Base-by-base conservation (phyloP, 2,329 filamentous ascomycete genomes). In the Bimuria novae-zelandiae region DNA sequence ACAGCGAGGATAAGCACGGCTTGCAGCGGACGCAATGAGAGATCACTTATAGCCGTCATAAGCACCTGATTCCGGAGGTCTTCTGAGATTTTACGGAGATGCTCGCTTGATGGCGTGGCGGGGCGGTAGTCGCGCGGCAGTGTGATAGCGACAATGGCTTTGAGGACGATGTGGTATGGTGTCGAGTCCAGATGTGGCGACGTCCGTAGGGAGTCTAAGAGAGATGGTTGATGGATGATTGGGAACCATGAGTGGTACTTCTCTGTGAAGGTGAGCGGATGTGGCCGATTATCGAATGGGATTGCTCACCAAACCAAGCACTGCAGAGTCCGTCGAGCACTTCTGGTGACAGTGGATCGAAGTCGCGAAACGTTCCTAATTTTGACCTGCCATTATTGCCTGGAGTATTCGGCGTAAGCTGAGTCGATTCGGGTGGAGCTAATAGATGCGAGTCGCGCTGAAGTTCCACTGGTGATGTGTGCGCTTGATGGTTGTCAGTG, bases 171-270 rank as follows among this genome's bases (percentile, higher is more conserved):
- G 39, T 52, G 58, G 10, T 65, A 57, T 4, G 57, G 52, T 7
- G 65, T 67, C 70, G 70, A 57, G 4, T 39, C 21, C 12, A 63
- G 39, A 29, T 52, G 41, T 12, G 52, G 46, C 3, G 57, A 49
- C 0, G 52, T 46, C 17, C 63, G 54, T 1, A 69, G 37, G 7
- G 55, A 49, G 23, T 63, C 56, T 2, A 60, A 21, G 5, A 69
- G 52, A 1, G 66, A 57, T 0, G 61, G 62, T 33, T 63, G 58
- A 37, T 69, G 66, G 33, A 75, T 59, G 32, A 75, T 71, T 1
- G 72, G 72, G 43, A 71, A 67, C 72, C 73, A 75, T 5, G 63
- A 56, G 54, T 75, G 72, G 47, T 72, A 73, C 37, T 68, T 63
- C 33, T 69, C 45, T 46, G 12, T 29, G 12, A 0, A 2, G 6